Evolutionary conservation across 768 basidiomycete genomes (phyloP), one percentile per base, ranked within the genome.

Genomic region (Xerocomus potaroensis): DNA sequence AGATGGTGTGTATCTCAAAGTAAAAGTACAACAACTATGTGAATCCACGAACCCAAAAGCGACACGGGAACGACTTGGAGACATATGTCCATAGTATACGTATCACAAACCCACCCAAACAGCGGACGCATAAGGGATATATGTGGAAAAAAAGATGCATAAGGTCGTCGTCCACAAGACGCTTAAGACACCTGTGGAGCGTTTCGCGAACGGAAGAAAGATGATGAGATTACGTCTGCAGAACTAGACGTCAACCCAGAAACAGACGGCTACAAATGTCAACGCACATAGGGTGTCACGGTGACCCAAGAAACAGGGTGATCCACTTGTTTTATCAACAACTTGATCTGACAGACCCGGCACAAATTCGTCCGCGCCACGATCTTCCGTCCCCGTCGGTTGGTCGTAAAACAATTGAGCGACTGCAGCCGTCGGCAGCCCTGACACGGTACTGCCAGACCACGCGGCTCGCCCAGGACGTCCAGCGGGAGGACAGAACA

Each of bases 291-390:
- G 16, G 43, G 31, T 2, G 55, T 14, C 35, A 63, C 57, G 2
- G 26, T 23, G 23, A 64, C 38, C 63, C 63, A 64, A 19, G 15
- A 35, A 0, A 59, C 54, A 0, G 61, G 63, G 8, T 54, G 39
- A 8, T 50, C 12, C 18, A 54, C 53, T n/a, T 61, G 26, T 14
- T 51, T 59, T 26, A 64, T 56, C 54, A 65, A 48, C 36, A 60
- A 8, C 46, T 65, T 65, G 57, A 64, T 65, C 47, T 64, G 63
- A 18, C 63, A 64, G 14, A 61, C 43, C 1, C 63, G 61, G 33
- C 63, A 64, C 4, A 64, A 1, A 16, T 54, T 49, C 41, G 59
- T 61, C 40, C 63, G 42, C 1, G 59, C 50, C 5, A 61, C 45
- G 16, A 65, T 50, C 53, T 52, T 55, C 26, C 26, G 50, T 3